A percentile compares a stretch with the other conserved stretches of the same genome.
phyloP scores from a whole-genome alignment of 192 early-diverging fungal genomes.

The Coemansia guatemalensis region DNA sequence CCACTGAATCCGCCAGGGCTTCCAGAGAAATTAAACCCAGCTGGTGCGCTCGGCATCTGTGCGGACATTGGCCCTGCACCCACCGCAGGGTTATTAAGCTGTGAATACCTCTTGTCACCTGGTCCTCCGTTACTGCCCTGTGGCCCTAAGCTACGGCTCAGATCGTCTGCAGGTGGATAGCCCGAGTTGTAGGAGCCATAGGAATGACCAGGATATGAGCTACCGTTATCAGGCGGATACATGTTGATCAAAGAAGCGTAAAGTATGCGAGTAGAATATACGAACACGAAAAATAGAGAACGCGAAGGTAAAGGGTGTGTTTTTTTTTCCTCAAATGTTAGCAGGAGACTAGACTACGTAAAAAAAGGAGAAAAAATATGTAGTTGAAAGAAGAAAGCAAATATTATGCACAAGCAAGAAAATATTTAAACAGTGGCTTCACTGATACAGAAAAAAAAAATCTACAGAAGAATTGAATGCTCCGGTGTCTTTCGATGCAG shows the following conservation, averaged over 20 bases:
- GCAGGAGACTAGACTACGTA: not conserved
- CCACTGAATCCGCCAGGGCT: conserved; percentile 13
- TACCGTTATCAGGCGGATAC: conserved; percentile 24
- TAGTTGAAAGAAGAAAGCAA: not conserved
- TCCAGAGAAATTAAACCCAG: conserved; percentile 13
- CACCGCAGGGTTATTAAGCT: conserved; percentile 33
- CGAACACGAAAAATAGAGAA: not conserved
- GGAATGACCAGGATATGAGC: not conserved
- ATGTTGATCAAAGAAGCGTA: conserved; percentile 1
- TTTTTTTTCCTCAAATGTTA: not conserved
- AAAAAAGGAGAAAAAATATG: conserved; percentile 1
- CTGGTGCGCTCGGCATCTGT: conserved; percentile 30
- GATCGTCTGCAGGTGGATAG: conserved; percentile 13
- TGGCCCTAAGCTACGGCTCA: not conserved
- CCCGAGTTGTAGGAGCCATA: conserved; percentile 12
- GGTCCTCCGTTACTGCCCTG: conserved; percentile 3
- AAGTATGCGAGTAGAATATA: not conserved
- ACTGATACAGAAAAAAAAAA: not conserved
- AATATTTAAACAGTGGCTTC: not conserved
- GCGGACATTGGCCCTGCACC: conserved; percentile 17
- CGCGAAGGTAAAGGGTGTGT: not conserved
- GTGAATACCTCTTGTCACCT: not conserved
- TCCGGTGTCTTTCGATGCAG: not conserved
- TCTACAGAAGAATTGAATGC: not conserved
- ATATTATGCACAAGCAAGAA: not conserved